phyloP scores from a whole-genome alignment of 495 filamentous ascomycete species.

The Thozetella sp. region DNA sequence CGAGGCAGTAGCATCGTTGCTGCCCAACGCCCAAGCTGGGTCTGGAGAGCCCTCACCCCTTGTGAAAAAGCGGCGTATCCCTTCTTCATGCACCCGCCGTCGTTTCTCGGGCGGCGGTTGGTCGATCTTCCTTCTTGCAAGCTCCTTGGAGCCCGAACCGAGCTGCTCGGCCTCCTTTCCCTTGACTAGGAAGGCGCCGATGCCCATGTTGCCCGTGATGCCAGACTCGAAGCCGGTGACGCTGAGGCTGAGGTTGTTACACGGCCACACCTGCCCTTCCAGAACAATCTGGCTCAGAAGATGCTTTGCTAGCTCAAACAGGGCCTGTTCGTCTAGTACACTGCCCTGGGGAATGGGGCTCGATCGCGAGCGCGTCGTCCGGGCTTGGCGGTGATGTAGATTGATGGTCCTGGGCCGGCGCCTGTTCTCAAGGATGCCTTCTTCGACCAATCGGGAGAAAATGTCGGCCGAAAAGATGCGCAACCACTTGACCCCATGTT shows the following conservation, averaged over 20 bases:
- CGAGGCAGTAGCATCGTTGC: slow-evolving; percentile 19
- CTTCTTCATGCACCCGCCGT: slow-evolving; percentile 48
- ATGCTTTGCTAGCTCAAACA: slow-evolving; percentile 77
- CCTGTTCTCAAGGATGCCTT: slow-evolving; percentile 88
- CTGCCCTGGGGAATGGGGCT: slow-evolving; percentile 77
- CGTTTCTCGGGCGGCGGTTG: slow-evolving; percentile 48
- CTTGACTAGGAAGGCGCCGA: slow-evolving; percentile 80
- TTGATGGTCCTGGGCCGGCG: slow-evolving; percentile 83
- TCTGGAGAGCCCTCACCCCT: slow-evolving; percentile 29
- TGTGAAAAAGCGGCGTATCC: slow-evolving; percentile 63
- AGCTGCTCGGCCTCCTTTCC: slow-evolving; percentile 69
- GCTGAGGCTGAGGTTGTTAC: slow-evolving; percentile 78
- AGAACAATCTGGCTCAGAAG: slow-evolving; percentile 75
- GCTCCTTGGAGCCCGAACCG: slow-evolving; percentile 22
- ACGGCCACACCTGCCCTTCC: slow-evolving; percentile 86
- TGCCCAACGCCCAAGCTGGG: slow-evolving; percentile 22
- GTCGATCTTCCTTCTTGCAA: slow-evolving; percentile 22
- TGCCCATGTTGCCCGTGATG: slow-evolving; percentile 78
- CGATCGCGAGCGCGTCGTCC: slow-evolving; percentile 71
- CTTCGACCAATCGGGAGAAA: slow-evolving; percentile 84
- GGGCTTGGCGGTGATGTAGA: slow-evolving; percentile 74
- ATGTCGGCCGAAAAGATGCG: slow-evolving; percentile 93
- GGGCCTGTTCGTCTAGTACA: slow-evolving; percentile 66
- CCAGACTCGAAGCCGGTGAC: slow-evolving; percentile 92
- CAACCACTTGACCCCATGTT: slow-evolving; percentile 86